Percentiles rank a stretch among this genome's conserved stretches.
Evolutionary conservation across 306 rosid genomes (phyloP).

Genomic region (Vigna radiata): DNA sequence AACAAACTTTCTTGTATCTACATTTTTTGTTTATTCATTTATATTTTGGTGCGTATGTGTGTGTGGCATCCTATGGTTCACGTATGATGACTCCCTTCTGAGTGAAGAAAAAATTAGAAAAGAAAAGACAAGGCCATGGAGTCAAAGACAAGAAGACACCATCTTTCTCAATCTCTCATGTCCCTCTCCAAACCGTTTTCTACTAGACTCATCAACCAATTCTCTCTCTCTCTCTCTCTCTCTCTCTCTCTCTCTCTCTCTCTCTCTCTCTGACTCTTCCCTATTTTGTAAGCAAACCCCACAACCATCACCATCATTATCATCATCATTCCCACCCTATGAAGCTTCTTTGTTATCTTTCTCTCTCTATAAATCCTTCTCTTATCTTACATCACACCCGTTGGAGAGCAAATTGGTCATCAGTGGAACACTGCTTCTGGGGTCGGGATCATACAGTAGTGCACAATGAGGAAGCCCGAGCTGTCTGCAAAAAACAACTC

Average conservation of each 20-base stretch:
- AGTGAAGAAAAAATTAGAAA: conserved; percentile 63
- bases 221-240: conserved; percentile 36
- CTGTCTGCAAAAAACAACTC: conserved; percentile 19
- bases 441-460: not conserved
- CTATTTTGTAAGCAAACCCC: conserved; percentile 94
- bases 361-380: conserved; percentile 58
- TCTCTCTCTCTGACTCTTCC: conserved; percentile 55
- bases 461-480: conserved; percentile 81
- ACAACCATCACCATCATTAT: conserved; percentile 66
- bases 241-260: conserved; percentile 43
- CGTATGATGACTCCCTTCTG: conserved; percentile 61
- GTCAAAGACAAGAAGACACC: conserved; percentile 88
- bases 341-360: conserved; percentile 61
- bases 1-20: conserved; percentile 49
- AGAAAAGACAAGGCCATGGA: conserved; percentile 57
- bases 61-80: conserved; percentile 39
- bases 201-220: conserved; percentile 96
- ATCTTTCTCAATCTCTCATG: conserved; percentile 45
- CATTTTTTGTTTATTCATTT: not conserved
- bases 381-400: conserved; percentile 49
- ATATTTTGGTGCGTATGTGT: not conserved
- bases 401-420: conserved; percentile 7
- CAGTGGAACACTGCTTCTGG: not conserved
- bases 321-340: conserved; percentile 65
- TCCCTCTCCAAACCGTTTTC: conserved; percentile 97